These are phyloP conservation scores for Phyllostachys edulis DNA, from an alignment of 176 grass and related monocot genomes.

Conservation along the genomic window DNA sequence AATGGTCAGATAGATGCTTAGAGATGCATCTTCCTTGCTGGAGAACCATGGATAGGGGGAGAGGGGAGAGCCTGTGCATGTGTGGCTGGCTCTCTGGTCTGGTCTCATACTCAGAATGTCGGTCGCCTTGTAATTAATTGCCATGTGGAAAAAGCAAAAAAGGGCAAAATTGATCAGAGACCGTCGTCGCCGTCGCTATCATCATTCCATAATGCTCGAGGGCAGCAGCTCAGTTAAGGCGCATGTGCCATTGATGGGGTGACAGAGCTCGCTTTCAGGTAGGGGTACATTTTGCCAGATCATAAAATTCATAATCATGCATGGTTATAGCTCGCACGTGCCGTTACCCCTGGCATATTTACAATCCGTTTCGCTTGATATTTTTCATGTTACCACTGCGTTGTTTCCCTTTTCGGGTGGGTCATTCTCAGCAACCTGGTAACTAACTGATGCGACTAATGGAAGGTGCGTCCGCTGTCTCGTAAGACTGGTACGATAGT, in stretches of 20 bases:
- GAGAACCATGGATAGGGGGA: not conserved
- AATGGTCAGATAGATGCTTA: constrained; percentile 20
- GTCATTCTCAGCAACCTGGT: not conserved
- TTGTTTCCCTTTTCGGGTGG: not conserved
- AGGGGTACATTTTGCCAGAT: constrained; percentile 34
- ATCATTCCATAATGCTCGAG: constrained; percentile 34
- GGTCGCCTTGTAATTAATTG: constrained; percentile 31
- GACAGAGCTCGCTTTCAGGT: constrained; percentile 31
- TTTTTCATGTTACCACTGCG: not conserved
- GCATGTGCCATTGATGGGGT: constrained; percentile 44
- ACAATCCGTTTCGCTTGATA: not conserved
- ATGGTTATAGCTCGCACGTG: constrained; percentile 6
- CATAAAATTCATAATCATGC: constrained; percentile 11
- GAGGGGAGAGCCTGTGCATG: not conserved
- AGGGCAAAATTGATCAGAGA: not conserved
- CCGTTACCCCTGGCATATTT: not conserved
- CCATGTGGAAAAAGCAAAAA: constrained; percentile 18
- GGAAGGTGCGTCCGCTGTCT: not conserved
- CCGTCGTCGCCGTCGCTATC: not conserved
- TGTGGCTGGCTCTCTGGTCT: not conserved
- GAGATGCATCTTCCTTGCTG: constrained; percentile 10
- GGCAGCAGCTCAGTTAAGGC: constrained; percentile 27
- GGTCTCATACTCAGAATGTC: constrained; percentile 11
- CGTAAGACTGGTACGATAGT: not conserved
- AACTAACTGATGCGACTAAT: not conserved